Conservation (phyloP, 345 rosid species). For the Abelmoschus esculentus region DNA sequence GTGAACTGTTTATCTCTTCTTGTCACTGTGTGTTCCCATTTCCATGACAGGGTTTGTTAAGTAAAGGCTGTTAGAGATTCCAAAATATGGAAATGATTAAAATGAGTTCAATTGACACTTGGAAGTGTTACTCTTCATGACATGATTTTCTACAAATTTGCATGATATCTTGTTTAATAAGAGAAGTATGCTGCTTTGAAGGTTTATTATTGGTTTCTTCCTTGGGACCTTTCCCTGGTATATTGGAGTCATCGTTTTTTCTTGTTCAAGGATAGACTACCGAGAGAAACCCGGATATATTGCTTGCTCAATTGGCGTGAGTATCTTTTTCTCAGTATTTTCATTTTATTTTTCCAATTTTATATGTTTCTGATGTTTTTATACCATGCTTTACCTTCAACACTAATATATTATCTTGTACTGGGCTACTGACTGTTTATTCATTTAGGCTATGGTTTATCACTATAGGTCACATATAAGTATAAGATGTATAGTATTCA, state of each 20-base stretch:
- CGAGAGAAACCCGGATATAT: conserved; percentile 90
- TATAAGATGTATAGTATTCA: background rate
- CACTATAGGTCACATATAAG: background rate
- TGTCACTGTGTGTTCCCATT: background rate
- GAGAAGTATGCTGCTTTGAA: conserved; percentile 20
- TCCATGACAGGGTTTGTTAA: background rate
- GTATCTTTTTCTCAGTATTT: background rate
- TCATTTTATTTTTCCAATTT: background rate
- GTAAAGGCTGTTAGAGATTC: background rate
- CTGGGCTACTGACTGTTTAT: background rate
- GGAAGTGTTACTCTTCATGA: background rate
- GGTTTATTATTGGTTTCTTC: conserved; percentile 86
- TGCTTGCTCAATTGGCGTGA: conserved; percentile 31
- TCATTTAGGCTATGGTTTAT: background rate
- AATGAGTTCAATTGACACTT: background rate
- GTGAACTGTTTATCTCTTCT: background rate
- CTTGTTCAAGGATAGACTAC: conserved; percentile 60
- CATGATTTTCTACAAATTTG: background rate
- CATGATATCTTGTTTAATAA: conserved; percentile 6
- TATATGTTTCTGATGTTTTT: background rate
- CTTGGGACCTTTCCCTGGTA: conserved; percentile 88
- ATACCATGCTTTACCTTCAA: background rate
- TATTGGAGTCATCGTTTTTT: conserved; percentile 48
- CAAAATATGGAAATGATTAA: background rate
- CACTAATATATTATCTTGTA: background rate